Percentiles rank a stretch among this genome's conserved stretches.
phyloP scores from a whole-genome alignment of 2,329 filamentous ascomycete species.

The Furcasterigmium furcatum region DNA sequence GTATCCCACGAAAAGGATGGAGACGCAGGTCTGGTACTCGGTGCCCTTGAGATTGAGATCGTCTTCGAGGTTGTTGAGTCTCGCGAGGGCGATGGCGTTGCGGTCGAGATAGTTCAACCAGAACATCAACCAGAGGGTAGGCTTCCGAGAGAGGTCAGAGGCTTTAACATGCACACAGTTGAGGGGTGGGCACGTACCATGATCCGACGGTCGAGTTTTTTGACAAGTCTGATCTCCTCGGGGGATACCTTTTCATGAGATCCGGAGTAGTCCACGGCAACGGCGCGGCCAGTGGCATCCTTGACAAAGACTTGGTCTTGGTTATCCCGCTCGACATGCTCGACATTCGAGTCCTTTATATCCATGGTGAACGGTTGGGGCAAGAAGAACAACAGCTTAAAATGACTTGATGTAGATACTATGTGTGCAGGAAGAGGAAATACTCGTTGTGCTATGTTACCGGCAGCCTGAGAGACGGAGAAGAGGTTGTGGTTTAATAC shows the following conservation, averaged over 20 bases:
- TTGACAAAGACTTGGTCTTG: background rate
- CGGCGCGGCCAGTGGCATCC: background rate
- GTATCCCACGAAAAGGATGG: constrained; percentile 14
- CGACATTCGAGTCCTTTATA: background rate
- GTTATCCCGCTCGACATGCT: background rate
- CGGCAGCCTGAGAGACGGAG: too few species aligned
- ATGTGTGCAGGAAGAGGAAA: too few species aligned
- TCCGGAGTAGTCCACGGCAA: background rate
- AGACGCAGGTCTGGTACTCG: constrained; percentile 8
- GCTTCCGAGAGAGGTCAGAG: rapidly evolving
- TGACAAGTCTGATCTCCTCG: background rate
- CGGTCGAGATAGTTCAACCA: constrained; percentile 32
- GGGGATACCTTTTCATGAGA: background rate
- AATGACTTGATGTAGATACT: background rate
- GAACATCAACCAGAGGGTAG: background rate
- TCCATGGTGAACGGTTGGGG: background rate
- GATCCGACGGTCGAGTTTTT: constrained; percentile 1
- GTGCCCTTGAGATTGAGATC: constrained; percentile 43
- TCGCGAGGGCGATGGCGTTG: constrained; percentile 55
- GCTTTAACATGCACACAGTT: background rate
- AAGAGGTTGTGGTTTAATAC: too few species aligned
- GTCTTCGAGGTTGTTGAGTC: constrained; percentile 48
- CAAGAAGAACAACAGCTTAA: background rate
- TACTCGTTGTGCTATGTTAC: too few species aligned
- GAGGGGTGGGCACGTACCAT: background rate